These are phyloP conservation scores for Hortaea werneckii DNA, from an alignment of 2,329 filamentous ascomycete species.

Conservation along the genomic window DNA sequence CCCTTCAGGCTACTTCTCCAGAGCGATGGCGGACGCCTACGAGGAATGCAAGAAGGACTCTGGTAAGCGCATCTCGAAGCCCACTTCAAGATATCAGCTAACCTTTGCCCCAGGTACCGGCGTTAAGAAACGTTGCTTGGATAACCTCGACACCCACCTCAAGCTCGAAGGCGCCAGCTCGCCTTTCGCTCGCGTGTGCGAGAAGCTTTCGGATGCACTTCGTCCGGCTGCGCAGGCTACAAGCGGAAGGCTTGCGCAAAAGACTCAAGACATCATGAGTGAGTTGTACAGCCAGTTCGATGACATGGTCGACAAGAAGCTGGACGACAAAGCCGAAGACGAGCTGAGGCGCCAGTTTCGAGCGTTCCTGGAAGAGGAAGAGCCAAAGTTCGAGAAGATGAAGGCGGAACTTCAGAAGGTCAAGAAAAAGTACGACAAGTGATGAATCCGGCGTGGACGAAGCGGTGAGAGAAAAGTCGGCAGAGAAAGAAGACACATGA, in stretches of 20 bases:
- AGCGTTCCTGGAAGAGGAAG: no score
- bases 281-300: neutral
- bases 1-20: conserved; percentile 8
- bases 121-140: conserved; percentile 1
- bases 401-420: no score
- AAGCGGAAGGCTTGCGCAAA: neutral
- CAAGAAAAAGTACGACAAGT: no score
- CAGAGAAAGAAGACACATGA: no score
- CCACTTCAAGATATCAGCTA: neutral
- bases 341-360: no score
- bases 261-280: neutral
- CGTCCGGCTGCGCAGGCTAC: neutral
- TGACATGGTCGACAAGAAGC: conserved; percentile 1
- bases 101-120: neutral
- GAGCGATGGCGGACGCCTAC: conserved; percentile 12
- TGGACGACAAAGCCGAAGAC: no score
- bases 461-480: no score
- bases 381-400: no score
- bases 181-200: neutral
- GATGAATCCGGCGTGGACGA: no score
- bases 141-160: conserved; percentile 1
- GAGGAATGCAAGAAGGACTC: conserved; percentile 8
- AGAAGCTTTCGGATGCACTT: neutral
- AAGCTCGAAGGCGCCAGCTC: neutral
- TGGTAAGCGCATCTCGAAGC: neutral